Percentiles rank a stretch among this genome's conserved stretches.
These are phyloP conservation scores for Dioscorea dumetorum DNA, from an alignment of 106 monocot species.

Conservation along the genomic window DNA sequence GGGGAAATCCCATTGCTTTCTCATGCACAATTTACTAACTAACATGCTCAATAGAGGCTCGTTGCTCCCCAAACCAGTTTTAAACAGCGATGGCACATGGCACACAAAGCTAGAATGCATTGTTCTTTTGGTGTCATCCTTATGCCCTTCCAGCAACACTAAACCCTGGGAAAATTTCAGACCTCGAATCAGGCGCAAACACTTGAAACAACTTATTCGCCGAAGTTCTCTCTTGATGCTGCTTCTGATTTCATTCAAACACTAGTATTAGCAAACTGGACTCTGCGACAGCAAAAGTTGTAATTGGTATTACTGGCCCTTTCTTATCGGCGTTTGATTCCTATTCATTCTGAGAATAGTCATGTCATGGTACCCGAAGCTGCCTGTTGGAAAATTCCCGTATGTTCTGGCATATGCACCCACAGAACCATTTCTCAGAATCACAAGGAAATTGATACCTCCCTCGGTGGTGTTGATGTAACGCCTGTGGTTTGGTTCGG, in stretches of 20 bases:
- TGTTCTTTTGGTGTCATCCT: no score
- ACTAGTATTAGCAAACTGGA: conserved; percentile 41
- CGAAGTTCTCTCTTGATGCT: neutral
- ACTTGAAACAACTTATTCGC: neutral
- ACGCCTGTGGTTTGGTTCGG: conserved; percentile 95
- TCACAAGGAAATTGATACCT: conserved; percentile 73
- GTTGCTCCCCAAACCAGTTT: no score
- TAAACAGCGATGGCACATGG: no score
- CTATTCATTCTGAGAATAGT: conserved; percentile 72
- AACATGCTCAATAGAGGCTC: no score
- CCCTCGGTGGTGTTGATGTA: conserved; percentile 86
- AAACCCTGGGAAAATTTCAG: no score
- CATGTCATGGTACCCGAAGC: conserved; percentile 96
- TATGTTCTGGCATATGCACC: conserved; percentile 82
- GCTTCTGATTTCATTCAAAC: neutral
- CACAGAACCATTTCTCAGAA: conserved; percentile 58
- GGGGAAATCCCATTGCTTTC: no score
- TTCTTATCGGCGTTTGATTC: conserved; percentile 65
- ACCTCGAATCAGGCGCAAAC: neutral
- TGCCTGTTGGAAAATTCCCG: conserved; percentile 63
- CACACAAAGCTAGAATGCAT: no score
- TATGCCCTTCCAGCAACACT: no score
- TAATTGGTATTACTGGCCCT: conserved; percentile 43
- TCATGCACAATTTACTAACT: no score
- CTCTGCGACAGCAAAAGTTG: conserved; percentile 44